Evolutionary conservation across 352 stramenopile species (phyloP).

Genomic region (Labyrinthula sp.): DNA sequence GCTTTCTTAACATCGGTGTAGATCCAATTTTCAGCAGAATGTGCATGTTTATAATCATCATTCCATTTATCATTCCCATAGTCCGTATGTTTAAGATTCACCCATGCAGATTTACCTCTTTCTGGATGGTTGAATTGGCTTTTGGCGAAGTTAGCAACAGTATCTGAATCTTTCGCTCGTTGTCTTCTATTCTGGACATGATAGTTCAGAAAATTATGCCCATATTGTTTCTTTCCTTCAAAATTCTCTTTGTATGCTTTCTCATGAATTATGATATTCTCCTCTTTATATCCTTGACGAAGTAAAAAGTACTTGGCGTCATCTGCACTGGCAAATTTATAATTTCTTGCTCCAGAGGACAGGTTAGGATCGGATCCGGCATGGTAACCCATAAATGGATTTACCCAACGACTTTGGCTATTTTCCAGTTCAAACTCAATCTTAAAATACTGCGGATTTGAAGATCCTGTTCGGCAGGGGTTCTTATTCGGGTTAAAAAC

Average conservation of each 20-base stretch:
- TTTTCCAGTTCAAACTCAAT: slow-evolving; percentile 1
- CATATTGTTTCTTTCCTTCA: slow-evolving; percentile 26
- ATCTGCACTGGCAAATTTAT: slow-evolving; percentile 19
- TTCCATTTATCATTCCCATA: slow-evolving; percentile 13
- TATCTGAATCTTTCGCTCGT: no score
- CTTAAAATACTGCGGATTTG: no score
- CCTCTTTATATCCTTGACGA: slow-evolving; percentile 12
- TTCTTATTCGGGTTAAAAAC: no score
- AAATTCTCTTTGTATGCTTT: not conserved
- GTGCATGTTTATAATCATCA: slow-evolving; percentile 8
- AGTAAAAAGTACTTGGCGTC: slow-evolving; percentile 14
- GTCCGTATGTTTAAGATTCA: slow-evolving; percentile 25
- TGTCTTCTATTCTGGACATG: slow-evolving; percentile 9
- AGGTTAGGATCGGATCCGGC: slow-evolving; percentile 8
- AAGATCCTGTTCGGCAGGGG: no score
- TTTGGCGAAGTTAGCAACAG: slow-evolving; percentile 10
- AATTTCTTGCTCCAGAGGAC: slow-evolving; percentile 3
- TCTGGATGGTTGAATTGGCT: slow-evolving; percentile 22
- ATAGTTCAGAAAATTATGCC: slow-evolving; percentile 28
- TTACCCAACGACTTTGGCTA: slow-evolving; percentile 16
- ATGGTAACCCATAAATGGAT: slow-evolving; percentile 19
- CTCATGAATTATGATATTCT: slow-evolving; percentile 8
- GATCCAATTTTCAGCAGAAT: slow-evolving; percentile 22
- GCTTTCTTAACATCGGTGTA: not conserved
- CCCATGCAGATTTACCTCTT: slow-evolving; percentile 14